These are phyloP conservation scores for Leishmania amazonensis DNA, from an alignment of 208 protist species.

Conservation along the genomic window DNA sequence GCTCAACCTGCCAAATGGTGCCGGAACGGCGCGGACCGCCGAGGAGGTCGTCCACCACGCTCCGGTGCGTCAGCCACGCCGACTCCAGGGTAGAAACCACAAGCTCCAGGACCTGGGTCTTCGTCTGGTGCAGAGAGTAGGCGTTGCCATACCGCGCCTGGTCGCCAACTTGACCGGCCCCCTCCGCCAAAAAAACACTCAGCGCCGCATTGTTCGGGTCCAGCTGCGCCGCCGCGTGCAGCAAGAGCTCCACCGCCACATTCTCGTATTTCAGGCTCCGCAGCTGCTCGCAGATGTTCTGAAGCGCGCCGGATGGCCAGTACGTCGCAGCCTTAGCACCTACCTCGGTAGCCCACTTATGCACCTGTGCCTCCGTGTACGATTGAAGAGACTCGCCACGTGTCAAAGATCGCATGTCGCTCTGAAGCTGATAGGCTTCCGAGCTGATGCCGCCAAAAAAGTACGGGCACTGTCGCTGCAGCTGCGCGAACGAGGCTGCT, in stretches of 20 bases:
- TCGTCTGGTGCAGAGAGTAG: slow-evolving; percentile 61
- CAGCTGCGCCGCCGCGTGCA: slow-evolving; percentile 83
- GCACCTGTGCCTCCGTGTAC: slow-evolving; percentile 53
- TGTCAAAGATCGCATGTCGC: slow-evolving; percentile 66
- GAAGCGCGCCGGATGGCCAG: slow-evolving; percentile 79
- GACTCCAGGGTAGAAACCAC: slow-evolving; percentile 61
- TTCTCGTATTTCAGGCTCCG: slow-evolving; percentile 68
- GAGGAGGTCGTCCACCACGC: slow-evolving; percentile 78
- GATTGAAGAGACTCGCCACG: slow-evolving; percentile 42
- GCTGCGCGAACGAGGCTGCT: slow-evolving; percentile 43
- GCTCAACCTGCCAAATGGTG: slow-evolving; percentile 87
- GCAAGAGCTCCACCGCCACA: slow-evolving; percentile 73
- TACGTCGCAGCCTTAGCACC: slow-evolving; percentile 61
- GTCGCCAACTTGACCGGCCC: slow-evolving; percentile 8
- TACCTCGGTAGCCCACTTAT: slow-evolving; percentile 66
- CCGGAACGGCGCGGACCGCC: slow-evolving; percentile 75
- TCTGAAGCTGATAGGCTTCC: slow-evolving; percentile 63
- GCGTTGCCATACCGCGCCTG: slow-evolving; percentile 19
- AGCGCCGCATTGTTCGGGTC: slow-evolving; percentile 68
- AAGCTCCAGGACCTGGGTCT: slow-evolving; percentile 57
- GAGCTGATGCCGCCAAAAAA: slow-evolving; percentile 77
- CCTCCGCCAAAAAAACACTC: slow-evolving; percentile 57
- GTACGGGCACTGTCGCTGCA: slow-evolving; percentile 80
- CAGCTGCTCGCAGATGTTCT: slow-evolving; percentile 80
- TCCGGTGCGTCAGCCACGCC: slow-evolving; percentile 80